These are phyloP conservation scores for Batkoa obscura DNA, from an alignment of 371 early-diverging fungal genomes.

Conservation along the genomic window DNA sequence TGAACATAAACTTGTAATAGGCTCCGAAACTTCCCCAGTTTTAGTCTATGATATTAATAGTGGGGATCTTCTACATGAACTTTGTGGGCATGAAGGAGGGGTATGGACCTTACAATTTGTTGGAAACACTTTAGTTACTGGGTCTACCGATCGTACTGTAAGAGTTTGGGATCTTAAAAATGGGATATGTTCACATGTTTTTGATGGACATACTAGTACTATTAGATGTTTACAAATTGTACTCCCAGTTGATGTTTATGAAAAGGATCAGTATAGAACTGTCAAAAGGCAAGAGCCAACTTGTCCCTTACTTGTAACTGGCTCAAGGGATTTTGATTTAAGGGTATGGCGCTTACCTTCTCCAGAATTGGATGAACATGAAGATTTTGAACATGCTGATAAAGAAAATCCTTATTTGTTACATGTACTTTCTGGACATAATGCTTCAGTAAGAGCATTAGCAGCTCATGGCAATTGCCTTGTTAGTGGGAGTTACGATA, in stretches of 20 bases:
- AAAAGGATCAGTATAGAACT: constrained; percentile 11
- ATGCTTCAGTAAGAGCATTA: constrained; percentile 81
- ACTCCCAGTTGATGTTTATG: constrained; percentile 42
- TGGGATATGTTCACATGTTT: constrained; percentile 71
- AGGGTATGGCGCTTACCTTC: constrained; percentile 87
- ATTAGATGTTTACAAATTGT: constrained; percentile 84
- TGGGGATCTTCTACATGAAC: constrained; percentile 38
- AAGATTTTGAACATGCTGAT: constrained; percentile 14
- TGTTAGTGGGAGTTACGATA: constrained; percentile 93
- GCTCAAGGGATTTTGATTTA: constrained; percentile 88
- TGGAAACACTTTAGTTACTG: constrained; percentile 77
- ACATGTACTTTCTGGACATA: constrained; percentile 72
- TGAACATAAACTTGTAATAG: constrained; percentile 74
- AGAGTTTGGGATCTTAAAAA: constrained; percentile 89
- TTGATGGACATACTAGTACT: constrained; percentile 89
- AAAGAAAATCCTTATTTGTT: constrained; percentile 27
- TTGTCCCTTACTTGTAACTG: constrained; percentile 75
- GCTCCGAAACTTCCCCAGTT: constrained; percentile 72
- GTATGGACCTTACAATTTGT: constrained; percentile 94
- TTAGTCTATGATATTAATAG: constrained; percentile 71
- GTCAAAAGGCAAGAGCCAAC: constrained; percentile 32
- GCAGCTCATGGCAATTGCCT: constrained; percentile 73
- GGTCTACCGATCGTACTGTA: constrained; percentile 94
- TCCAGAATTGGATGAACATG: constrained; percentile 27
- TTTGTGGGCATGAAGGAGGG: constrained; percentile 92